Conservation (phyloP, 2,329 filamentous ascomycete species). For the Magnaporthiopsis poae region DNA sequence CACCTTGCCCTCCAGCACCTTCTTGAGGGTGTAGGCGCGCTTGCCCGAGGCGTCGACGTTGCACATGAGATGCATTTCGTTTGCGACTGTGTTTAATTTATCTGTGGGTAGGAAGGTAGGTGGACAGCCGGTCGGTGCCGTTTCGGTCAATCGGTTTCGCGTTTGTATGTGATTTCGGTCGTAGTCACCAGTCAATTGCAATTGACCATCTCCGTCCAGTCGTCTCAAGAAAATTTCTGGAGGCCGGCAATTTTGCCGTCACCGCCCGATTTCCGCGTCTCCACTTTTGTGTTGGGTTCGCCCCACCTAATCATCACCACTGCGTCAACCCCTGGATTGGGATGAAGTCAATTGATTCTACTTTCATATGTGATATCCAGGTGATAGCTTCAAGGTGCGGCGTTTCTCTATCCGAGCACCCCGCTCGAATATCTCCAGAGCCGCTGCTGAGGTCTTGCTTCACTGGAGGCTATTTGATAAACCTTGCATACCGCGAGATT, state of each 20-base stretch:
- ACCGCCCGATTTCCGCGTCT: background rate
- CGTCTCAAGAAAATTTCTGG: background rate
- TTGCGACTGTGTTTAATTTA: background rate
- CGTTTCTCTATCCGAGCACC: background rate
- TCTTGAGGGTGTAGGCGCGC: constrained; percentile 91
- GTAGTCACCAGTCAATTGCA: background rate
- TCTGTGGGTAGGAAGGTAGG: background rate
- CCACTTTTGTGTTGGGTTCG: background rate
- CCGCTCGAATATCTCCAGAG: too few relatives aligned
- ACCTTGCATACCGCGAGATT: too few relatives aligned
- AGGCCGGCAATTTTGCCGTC: background rate
- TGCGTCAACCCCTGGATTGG: background rate
- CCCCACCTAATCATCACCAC: too few relatives aligned
- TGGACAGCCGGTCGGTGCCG: too few relatives aligned
- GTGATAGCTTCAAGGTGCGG: background rate
- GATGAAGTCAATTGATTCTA: background rate
- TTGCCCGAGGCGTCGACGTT: constrained; percentile 73
- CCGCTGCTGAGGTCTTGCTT: background rate
- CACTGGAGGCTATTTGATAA: background rate
- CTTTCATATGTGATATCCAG: background rate
- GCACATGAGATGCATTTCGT: constrained; percentile 60
- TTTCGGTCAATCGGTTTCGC: background rate
- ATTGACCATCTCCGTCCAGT: background rate
- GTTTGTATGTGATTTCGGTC: background rate
- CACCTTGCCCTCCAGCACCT: constrained; percentile 71